These are phyloP conservation scores for Helianthus annuus DNA, from an alignment of 129 eudicot genomes.

Conservation along the genomic window DNA sequence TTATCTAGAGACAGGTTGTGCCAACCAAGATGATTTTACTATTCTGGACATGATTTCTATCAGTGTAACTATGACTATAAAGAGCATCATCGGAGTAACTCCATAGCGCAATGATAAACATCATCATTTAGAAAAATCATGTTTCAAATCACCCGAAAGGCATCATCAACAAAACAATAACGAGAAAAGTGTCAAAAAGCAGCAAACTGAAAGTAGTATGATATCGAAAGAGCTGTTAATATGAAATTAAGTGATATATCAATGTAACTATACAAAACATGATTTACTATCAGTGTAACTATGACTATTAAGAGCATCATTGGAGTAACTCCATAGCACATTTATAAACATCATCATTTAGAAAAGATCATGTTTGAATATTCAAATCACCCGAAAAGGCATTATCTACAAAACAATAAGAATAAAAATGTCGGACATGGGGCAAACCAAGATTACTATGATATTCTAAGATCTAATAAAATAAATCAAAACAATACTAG, in stretches of 20 bases:
- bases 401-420: not conserved
- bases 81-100: conserved; percentile 53
- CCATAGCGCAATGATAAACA: conserved; percentile 39
- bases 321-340: conserved; percentile 33
- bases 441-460: not conserved
- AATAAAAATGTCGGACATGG: not conserved
- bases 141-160: not conserved
- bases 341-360: conserved; percentile 13
- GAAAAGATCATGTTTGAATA: conserved; percentile 29
- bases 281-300: conserved; percentile 59
- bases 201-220: not conserved
- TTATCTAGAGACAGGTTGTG: not conserved
- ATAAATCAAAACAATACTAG: not conserved
- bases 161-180: not conserved
- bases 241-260: not conserved
- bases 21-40: not conserved
- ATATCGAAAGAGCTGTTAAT: not conserved
- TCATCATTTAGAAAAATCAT: conserved; percentile 53
- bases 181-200: too few relatives aligned
- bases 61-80: conserved; percentile 69
- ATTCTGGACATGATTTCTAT: conserved; percentile 38
- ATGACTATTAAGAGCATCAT: conserved; percentile 49
- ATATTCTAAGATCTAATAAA: not conserved
- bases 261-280: not conserved
- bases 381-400: not conserved